A percentile compares a stretch with the other conserved stretches of the same genome.
These are phyloP conservation scores for Stentor roeselii DNA, from an alignment of 73 alveolate species.

Conservation along the genomic window DNA sequence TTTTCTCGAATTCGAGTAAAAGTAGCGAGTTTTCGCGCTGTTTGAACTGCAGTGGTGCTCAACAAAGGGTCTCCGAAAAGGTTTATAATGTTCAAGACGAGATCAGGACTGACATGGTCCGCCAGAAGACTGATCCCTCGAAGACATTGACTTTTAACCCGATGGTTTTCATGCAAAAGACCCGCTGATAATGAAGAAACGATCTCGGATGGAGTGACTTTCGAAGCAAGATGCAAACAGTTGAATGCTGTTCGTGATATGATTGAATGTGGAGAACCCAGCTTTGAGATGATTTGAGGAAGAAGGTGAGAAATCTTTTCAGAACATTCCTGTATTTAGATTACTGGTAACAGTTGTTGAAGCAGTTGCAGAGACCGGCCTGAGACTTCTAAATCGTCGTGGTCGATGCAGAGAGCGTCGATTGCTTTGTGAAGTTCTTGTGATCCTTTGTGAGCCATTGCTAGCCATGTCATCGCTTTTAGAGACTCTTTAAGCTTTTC, in stretches of 20 bases:
- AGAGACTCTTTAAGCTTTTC: conserved; percentile 22
- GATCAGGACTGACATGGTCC: not conserved
- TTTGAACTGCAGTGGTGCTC: conserved; percentile 2
- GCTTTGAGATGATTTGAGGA: not conserved
- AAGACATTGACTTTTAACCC: conserved; percentile 16
- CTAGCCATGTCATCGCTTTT: conserved; percentile 24
- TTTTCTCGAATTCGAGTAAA: not conserved
- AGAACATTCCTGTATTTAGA: not conserved
- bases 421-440: conserved; percentile 21
- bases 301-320: not conserved
- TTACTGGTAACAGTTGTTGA: conserved; percentile 13
- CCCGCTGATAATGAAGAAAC: not conserved
- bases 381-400: conserved; percentile 25
- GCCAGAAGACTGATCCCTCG: not conserved
- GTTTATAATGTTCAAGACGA: not conserved
- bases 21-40: not conserved
- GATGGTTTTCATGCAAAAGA: not conserved
- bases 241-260: conserved; percentile 28
- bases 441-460: conserved; percentile 18
- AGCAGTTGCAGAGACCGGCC: conserved; percentile 24
- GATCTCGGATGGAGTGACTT: conserved; percentile 5
- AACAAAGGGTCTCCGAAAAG: conserved; percentile 3
- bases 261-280: conserved; percentile 21
- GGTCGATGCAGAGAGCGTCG: conserved; percentile 18
- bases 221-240: not conserved